Base-by-base conservation (phyloP, 495 filamentous ascomycete genomes). In the Podospora pseudopauciseta region DNA sequence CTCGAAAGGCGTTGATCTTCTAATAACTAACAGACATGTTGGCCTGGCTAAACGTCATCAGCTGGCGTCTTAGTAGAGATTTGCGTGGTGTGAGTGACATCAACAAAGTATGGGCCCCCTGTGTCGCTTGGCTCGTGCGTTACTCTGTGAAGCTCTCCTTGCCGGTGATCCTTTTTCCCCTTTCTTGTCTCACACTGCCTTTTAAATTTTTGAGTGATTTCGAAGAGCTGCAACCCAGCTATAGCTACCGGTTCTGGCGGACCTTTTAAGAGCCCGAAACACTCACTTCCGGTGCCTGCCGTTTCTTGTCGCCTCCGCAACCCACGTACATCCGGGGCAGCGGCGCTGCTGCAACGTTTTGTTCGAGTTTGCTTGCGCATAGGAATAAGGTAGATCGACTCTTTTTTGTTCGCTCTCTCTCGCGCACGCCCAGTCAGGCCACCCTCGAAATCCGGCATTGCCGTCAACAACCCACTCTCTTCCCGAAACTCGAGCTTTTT, bases 11-110 rank as follows among this genome's bases (percentile, higher is more conserved):
- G 23, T 23, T 23, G 23, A 23, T 23, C 23, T 23, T 23, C 23
- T 23, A 23, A 2, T 23, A 23, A 32, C 30, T 7, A 32, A 32
- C 30, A 32, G 4, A 32, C 30, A 4, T 32, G 30, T 32, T 32
- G 30, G 4, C 4, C 30, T 32, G 30, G 30, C 30, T 49, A 13
- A 16, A 49, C 39, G 27, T 32, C 53, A 26, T 55, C 64, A 1
- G 56, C 20, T 49, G 65, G 57, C 27, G 56, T 49, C 27, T 58
- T 67, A 56, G 61, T 55, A 27, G 28, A 19, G 32, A 20, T 55
- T 61, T 49, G 13, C 39, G 9, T 13, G 7, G 6, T 49, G 39
- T 64, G 63, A 49, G 54, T 49, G 34, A 49, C 39, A 49, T 49
- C 39, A 49, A 49, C 39, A 49, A 23, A 23, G 39, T 49, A 9